Evolutionary conservation across 139 green algal genomes (phyloP).

Genomic region (Micractinium sp.): DNA sequence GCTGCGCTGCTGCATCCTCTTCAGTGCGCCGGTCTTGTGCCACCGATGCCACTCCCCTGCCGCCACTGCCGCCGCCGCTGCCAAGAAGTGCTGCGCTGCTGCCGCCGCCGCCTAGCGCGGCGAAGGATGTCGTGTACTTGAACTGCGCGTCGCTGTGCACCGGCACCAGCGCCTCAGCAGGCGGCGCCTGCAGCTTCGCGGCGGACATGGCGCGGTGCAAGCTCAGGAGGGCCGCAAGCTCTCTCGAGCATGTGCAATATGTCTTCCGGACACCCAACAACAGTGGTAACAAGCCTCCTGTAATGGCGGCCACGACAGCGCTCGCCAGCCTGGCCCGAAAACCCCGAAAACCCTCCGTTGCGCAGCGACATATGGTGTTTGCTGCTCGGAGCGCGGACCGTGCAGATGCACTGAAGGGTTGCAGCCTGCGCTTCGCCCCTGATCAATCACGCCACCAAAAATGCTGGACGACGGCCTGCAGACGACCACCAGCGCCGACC

Average conservation of each 20-base stretch:
- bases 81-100: neutral
- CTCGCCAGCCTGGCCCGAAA: no score
- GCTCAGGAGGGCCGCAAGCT: no score
- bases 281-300: neutral
- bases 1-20: neutral
- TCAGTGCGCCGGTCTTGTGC: neutral
- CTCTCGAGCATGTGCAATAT: no score
- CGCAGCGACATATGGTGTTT: no score
- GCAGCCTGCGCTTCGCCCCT: neutral
- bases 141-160: slow-evolving; percentile 18
- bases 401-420: neutral
- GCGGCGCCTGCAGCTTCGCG: no score
- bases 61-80: neutral
- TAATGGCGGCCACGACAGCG: no score
- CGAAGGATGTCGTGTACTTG: neutral
- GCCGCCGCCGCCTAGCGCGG: neutral
- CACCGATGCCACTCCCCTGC: neutral
- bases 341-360: no score
- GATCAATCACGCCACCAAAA: neutral
- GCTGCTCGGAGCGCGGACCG: neutral
- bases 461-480: slow-evolving; percentile 41
- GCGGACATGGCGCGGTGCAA: no score
- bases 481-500: slow-evolving; percentile 54
- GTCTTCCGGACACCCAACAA: neutral
- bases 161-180: neutral